A percentile compares a stretch with the other conserved stretches of the same genome.
phyloP scores from a whole-genome alignment of 139 green algal species.

The Chlamydomonas sphaeroides region DNA sequence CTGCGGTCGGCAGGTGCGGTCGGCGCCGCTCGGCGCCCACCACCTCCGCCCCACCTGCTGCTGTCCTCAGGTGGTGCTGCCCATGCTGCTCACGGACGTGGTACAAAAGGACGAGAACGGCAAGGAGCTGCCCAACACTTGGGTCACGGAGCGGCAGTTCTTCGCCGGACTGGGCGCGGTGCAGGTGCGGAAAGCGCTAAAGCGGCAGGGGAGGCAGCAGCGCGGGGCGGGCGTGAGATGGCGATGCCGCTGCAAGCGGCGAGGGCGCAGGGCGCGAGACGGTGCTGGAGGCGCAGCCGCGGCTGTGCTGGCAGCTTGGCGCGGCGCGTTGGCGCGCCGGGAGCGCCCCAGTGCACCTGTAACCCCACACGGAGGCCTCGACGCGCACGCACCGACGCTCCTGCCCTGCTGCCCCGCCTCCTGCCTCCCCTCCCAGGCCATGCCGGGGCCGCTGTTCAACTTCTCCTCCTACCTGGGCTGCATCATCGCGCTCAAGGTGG shows the following conservation, averaged over 20 bases:
- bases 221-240: neutral
- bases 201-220: no score
- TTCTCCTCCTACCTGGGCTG: conserved; percentile 92
- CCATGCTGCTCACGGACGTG: conserved; percentile 85
- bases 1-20: no score
- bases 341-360: no score
- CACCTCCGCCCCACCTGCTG: neutral
- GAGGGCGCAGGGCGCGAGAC: no score
- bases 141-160: conserved; percentile 91
- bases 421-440: conserved; percentile 65
- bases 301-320: no score
- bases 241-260: no score
- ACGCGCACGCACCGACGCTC: no score
- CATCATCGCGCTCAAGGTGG: conserved; percentile 78
- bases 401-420: no score
- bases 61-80: conserved; percentile 88
- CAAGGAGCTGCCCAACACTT: conserved; percentile 60
- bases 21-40: neutral
- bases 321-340: no score
- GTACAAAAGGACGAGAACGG: conserved; percentile 56
- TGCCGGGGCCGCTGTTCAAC: conserved; percentile 97
- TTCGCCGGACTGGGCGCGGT: conserved; percentile 76
- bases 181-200: no score
- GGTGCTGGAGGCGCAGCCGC: no score
- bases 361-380: no score